These are phyloP conservation scores for Pilasporangium apinafurcum DNA, from an alignment of 352 stramenopile genomes.

Conservation along the genomic window DNA sequence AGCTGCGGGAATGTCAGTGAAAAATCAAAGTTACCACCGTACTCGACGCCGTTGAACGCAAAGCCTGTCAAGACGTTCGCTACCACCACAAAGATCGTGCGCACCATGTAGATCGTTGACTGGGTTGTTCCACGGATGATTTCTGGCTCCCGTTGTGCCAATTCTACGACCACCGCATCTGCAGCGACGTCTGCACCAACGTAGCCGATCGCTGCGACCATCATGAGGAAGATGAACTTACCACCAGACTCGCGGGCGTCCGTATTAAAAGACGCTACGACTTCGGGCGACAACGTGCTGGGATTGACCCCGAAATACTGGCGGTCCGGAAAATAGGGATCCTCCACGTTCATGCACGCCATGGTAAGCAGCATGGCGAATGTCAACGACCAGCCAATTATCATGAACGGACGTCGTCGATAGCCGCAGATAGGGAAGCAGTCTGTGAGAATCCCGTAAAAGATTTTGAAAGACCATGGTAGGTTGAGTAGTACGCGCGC, in stretches of 20 bases:
- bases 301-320: no score
- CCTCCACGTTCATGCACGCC: conserved; percentile 11
- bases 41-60: conserved; percentile 34
- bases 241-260: conserved; percentile 6
- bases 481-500: conserved; percentile 44
- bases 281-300: conserved; percentile 5
- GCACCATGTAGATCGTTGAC: conserved; percentile 24
- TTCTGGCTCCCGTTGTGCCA: conserved; percentile 24
- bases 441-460: conserved; percentile 58
- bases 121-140: conserved; percentile 25
- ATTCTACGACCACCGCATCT: conserved; percentile 36
- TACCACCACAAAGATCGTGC: conserved; percentile 19
- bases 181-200: conserved; percentile 56
- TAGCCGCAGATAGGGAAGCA: conserved; percentile 52
- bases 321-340: conserved; percentile 24
- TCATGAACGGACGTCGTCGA: conserved; percentile 61
- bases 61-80: conserved; percentile 24
- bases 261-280: conserved; percentile 14
- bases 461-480: conserved; percentile 62
- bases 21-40: conserved; percentile 35
- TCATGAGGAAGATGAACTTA: conserved; percentile 42
- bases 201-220: conserved; percentile 54
- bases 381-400: conserved; percentile 50
- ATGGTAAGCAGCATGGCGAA: conserved; percentile 28
- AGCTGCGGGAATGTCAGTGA: conserved; percentile 22